Evolutionary conservation across 2,329 filamentous ascomycete species (phyloP).

Genomic region (Triangularia setosa): DNA sequence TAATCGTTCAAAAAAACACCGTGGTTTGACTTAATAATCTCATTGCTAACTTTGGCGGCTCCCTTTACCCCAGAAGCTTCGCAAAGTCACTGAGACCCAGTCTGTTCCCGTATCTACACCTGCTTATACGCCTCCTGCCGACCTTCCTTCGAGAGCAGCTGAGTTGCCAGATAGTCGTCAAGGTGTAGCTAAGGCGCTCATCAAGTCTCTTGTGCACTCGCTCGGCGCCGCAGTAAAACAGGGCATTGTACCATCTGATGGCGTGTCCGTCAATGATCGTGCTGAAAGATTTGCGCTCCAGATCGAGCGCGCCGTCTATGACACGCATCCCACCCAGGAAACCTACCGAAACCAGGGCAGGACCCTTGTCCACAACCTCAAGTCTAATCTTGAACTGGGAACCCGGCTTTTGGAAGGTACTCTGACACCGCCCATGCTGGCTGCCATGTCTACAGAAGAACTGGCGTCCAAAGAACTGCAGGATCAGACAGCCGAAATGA

Average conservation of each 20-base stretch:
- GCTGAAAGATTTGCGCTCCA: conserved; percentile 70
- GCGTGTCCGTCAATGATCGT: conserved; percentile 58
- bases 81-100: conserved; percentile 53
- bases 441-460: conserved; percentile 84
- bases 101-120: conserved; percentile 30
- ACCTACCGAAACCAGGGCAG: conserved; percentile 64
- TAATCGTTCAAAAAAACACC: background rate
- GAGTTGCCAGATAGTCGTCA: conserved; percentile 62
- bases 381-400: conserved; percentile 77
- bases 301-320: conserved; percentile 69
- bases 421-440: conserved; percentile 70
- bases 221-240: conserved; percentile 65
- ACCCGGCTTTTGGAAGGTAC: conserved; percentile 69
- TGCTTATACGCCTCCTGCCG: conserved; percentile 47
- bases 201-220: conserved; percentile 64
- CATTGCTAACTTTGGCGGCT: conserved; percentile 1
- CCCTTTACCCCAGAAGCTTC: conserved; percentile 43
- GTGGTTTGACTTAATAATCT: conserved; percentile 3
- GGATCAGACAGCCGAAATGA: conserved; percentile 69
- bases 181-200: conserved; percentile 65
- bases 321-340: conserved; percentile 49
- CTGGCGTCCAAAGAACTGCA: conserved; percentile 91
- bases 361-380: conserved; percentile 79
- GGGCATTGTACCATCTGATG: conserved; percentile 60
- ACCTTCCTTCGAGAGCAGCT: conserved; percentile 47